Evolutionary conservation across 495 filamentous ascomycete species (phyloP).

Genomic region (Acidomyces sp.): DNA sequence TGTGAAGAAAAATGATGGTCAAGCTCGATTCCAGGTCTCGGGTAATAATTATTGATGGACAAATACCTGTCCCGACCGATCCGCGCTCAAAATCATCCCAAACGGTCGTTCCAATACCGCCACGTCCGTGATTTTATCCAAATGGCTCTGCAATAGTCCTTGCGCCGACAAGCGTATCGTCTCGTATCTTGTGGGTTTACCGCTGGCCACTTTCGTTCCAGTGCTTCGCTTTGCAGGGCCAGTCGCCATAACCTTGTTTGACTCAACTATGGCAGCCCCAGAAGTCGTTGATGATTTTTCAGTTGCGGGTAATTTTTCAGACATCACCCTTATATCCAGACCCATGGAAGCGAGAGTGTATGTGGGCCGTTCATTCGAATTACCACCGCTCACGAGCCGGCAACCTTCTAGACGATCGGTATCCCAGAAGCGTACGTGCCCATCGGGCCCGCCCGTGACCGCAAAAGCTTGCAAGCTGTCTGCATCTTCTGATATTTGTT

Average conservation of each 20-base stretch:
- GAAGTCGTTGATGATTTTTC: slow-evolving; percentile 8
- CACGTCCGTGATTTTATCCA: slow-evolving; percentile 82
- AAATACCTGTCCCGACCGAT: slow-evolving; percentile 84
- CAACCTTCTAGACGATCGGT: slow-evolving; percentile 57
- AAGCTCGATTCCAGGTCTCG: no score
- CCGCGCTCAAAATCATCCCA: slow-evolving; percentile 81
- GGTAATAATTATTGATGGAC: slow-evolving; percentile 76
- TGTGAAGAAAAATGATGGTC: no score
- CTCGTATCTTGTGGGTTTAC: slow-evolving; percentile 43
- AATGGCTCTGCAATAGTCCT: slow-evolving; percentile 61
- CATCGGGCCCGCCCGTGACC: slow-evolving; percentile 76
- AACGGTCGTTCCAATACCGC: slow-evolving; percentile 78
- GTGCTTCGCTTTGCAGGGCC: slow-evolving; percentile 29
- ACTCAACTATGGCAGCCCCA: slow-evolving; percentile 23
- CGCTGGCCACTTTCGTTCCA: background rate
- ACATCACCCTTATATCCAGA: slow-evolving; percentile 54
- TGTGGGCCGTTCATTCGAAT: slow-evolving; percentile 50
- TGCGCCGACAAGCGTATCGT: slow-evolving; percentile 83
- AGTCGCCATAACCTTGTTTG: slow-evolving; percentile 22
- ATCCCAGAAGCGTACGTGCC: slow-evolving; percentile 91
- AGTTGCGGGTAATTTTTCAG: slow-evolving; percentile 49
- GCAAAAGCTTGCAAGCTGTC: slow-evolving; percentile 56
- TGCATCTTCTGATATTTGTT: slow-evolving; percentile 42
- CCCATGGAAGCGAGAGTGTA: slow-evolving; percentile 61
- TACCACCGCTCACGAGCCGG: slow-evolving; percentile 64